These are phyloP conservation scores for Fistulifera solaris DNA, from an alignment of 108 stramenopile genomes.

Conservation along the genomic window DNA sequence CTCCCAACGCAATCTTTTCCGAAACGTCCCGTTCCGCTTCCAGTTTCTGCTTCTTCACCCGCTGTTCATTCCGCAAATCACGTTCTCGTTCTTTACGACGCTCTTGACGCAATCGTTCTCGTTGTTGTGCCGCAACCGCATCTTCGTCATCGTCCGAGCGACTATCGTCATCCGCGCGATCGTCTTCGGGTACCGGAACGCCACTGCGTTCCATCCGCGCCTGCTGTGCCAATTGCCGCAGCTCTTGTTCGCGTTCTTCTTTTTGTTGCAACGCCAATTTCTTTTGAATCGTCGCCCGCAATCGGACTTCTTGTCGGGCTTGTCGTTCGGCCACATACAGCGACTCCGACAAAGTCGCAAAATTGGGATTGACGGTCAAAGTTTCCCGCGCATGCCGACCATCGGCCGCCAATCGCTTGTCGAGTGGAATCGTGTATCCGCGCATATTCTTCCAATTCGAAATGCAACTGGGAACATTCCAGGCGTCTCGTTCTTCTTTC, in stretches of 20 bases:
- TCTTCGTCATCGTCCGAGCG: constrained; percentile 31
- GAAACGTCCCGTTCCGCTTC: constrained; percentile 94
- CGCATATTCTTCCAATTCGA: constrained; percentile 98
- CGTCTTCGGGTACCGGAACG: constrained; percentile 6
- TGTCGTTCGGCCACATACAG: constrained; percentile 95
- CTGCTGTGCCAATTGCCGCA: constrained; percentile 87
- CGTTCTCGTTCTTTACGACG: constrained; percentile 89
- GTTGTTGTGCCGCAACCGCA: constrained; percentile 72
- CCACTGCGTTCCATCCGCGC: constrained; percentile 86
- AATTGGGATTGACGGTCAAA: constrained; percentile 89
- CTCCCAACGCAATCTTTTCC: constrained; percentile 96
- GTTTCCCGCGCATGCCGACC: constrained; percentile 87
- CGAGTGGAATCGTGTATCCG: constrained; percentile 97
- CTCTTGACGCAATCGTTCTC: constrained; percentile 88
- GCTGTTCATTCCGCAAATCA: constrained; percentile 86
- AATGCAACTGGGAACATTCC: constrained; percentile 98
- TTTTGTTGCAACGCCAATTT: constrained; percentile 76
- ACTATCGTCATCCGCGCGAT: constrained; percentile 8
- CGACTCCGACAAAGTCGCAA: constrained; percentile 88
- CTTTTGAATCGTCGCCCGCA: constrained; percentile 85
- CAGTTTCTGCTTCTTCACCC: constrained; percentile 75
- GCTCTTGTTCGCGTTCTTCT: constrained; percentile 85
- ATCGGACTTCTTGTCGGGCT: constrained; percentile 89
- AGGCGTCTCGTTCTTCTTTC: constrained; percentile 86
- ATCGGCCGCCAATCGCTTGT: constrained; percentile 98